Evolutionary conservation across 2,329 filamentous ascomycete genomes (phyloP).

Genomic region (Sclerotinia nivalis): DNA sequence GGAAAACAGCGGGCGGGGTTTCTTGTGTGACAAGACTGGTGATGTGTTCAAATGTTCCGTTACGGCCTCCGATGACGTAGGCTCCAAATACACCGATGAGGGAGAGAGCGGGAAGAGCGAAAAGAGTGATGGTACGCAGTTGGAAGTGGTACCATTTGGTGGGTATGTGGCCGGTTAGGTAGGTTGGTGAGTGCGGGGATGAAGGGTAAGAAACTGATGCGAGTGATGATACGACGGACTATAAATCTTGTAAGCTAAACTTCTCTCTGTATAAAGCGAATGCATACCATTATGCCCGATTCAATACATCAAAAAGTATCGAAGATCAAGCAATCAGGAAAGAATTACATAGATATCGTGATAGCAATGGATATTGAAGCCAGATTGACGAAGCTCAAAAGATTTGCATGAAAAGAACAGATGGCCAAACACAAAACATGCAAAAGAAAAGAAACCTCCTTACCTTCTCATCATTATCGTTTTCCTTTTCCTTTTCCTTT

Average conservation of each 20-base stretch:
- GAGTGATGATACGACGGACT: slow-evolving; percentile 23
- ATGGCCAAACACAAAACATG: neutral
- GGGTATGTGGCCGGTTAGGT: slow-evolving; percentile 17
- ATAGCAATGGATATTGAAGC: neutral
- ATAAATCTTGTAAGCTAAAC: slow-evolving; percentile 1
- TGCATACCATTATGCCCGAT: slow-evolving; percentile 22
- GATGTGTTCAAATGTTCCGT: slow-evolving; percentile 33
- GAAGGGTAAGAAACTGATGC: slow-evolving; percentile 12
- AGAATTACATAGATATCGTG: neutral
- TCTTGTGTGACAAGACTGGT: slow-evolving; percentile 22
- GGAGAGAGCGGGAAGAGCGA: slow-evolving; percentile 32
- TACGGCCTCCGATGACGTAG: slow-evolving; percentile 26
- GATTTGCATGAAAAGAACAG: neutral
- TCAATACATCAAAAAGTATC: neutral
- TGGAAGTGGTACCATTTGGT: slow-evolving; percentile 26
- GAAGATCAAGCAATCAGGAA: neutral
- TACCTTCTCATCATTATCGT: slow-evolving; percentile 5
- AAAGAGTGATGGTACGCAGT: slow-evolving; percentile 28
- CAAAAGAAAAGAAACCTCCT: neutral
- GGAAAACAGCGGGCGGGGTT: slow-evolving; percentile 25
- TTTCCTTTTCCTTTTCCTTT: slow-evolving; percentile 5
- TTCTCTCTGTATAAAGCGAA: neutral
- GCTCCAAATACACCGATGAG: slow-evolving; percentile 29
- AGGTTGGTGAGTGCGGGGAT: slow-evolving; percentile 14
- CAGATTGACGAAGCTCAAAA: neutral